A percentile compares a stretch with the other conserved stretches of the same genome.
Conservation (phyloP, 768 basidiomycete species). For the Suillus cothurnatus region DNA sequence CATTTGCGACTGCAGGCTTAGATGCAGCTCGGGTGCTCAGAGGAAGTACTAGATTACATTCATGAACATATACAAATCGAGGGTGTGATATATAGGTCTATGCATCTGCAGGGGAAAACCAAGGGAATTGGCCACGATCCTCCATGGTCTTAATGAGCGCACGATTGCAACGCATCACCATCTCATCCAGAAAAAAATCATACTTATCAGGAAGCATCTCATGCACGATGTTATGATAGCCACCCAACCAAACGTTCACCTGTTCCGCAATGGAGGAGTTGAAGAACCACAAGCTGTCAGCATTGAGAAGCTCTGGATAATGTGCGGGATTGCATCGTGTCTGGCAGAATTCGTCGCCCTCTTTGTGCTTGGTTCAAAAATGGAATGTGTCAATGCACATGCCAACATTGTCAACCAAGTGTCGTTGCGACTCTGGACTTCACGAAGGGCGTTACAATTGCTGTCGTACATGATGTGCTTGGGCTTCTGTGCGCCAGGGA, state of each 20-base stretch:
- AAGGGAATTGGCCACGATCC: neutral
- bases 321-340: constrained; percentile 31
- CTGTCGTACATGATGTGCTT: constrained; percentile 15
- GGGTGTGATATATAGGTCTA: neutral
- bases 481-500: neutral
- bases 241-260: constrained; percentile 41
- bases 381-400: constrained; percentile 42
- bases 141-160: neutral
- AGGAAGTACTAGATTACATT: too few relatives aligned
- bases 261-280: constrained; percentile 40
- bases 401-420: constrained; percentile 20
- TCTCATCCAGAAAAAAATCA: constrained; percentile 40
- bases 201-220: constrained; percentile 35
- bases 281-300: constrained; percentile 35
- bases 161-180: constrained; percentile 33
- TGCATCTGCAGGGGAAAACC: neutral
- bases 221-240: constrained; percentile 30
- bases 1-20: too few relatives aligned
- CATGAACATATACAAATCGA: neutral
- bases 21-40: too few relatives aligned
- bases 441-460: constrained; percentile 26
- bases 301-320: constrained; percentile 32
- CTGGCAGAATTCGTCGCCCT: constrained; percentile 26
- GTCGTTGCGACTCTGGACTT: constrained; percentile 13
- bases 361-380: constrained; percentile 35